These are phyloP conservation scores for Rhodotorula graminis DNA, from an alignment of 768 basidiomycete genomes.

Conservation along the genomic window DNA sequence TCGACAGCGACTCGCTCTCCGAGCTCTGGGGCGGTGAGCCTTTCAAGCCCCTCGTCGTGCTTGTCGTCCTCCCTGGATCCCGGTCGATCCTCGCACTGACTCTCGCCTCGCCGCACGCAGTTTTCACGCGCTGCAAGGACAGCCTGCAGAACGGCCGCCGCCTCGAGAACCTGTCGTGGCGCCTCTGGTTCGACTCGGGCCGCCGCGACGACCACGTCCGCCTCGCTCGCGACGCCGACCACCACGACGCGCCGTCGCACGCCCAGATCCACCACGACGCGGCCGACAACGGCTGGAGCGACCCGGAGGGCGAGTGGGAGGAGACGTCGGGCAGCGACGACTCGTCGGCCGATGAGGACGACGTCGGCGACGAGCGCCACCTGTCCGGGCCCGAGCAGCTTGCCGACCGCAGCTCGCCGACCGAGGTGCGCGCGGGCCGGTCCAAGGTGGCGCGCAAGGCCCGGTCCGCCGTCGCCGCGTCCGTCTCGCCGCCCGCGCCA, in stretches of 20 bases:
- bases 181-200: slow-evolving; percentile 59
- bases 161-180: slow-evolving; percentile 83
- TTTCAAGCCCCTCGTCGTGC: background rate
- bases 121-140: slow-evolving; percentile 78
- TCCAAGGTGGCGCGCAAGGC: background rate
- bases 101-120: no score
- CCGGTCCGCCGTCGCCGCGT: background rate
- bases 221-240: background rate
- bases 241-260: background rate
- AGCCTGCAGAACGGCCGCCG: slow-evolving; percentile 72
- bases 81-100: background rate
- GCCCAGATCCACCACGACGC: slow-evolving; percentile 4
- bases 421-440: background rate
- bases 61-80: background rate
- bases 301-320: slow-evolving; percentile 31
- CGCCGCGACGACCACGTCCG: background rate
- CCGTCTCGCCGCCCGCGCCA: background rate
- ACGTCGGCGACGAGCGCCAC: no score
- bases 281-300: slow-evolving; percentile 21
- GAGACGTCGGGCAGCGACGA: slow-evolving; percentile 18
- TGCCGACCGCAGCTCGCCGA: no score
- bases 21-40: slow-evolving; percentile 35
- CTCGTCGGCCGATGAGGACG: background rate
- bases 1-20: slow-evolving; percentile 23
- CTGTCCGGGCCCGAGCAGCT: background rate